Conservation (phyloP, 2,329 filamentous ascomycete species). For the Pseudocercospora vitis region DNA sequence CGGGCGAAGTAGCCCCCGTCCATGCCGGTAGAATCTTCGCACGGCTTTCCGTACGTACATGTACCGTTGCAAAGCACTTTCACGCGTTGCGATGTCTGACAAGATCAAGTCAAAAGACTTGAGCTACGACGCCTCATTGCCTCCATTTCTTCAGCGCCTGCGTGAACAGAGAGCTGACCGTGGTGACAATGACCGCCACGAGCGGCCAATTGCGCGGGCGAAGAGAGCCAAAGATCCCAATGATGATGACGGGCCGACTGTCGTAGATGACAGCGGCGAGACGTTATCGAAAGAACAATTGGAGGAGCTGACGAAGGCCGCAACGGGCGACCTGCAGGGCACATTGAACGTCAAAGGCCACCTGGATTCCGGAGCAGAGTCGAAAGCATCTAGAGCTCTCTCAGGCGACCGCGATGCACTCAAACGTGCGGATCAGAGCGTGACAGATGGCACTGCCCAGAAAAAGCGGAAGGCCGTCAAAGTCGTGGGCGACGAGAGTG, state of each 20-base stretch:
- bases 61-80: background rate
- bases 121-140: slow-evolving; percentile 60
- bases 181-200: slow-evolving; percentile 48
- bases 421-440: slow-evolving; percentile 19
- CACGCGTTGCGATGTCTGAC: slow-evolving; percentile 24
- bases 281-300: slow-evolving; percentile 56
- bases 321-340: slow-evolving; percentile 7
- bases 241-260: slow-evolving; percentile 73
- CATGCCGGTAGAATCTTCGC: too few species aligned
- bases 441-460: slow-evolving; percentile 28
- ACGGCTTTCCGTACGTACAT: too few species aligned
- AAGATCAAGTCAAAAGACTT: slow-evolving; percentile 67
- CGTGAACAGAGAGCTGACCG: slow-evolving; percentile 54
- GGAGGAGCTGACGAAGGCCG: slow-evolving; percentile 42
- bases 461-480: slow-evolving; percentile 42
- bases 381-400: slow-evolving; percentile 30
- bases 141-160: slow-evolving; percentile 49
- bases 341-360: slow-evolving; percentile 27
- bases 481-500: slow-evolving; percentile 36
- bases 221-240: slow-evolving; percentile 61
- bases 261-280: slow-evolving; percentile 70
- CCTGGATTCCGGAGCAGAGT: slow-evolving; percentile 21
- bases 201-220: slow-evolving; percentile 46
- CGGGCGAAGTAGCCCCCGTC: too few species aligned
- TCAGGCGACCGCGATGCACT: slow-evolving; percentile 14